Evolutionary conservation across 2,329 filamentous ascomycete genomes (phyloP).

Genomic region (Pochonia chlamydosporia): DNA sequence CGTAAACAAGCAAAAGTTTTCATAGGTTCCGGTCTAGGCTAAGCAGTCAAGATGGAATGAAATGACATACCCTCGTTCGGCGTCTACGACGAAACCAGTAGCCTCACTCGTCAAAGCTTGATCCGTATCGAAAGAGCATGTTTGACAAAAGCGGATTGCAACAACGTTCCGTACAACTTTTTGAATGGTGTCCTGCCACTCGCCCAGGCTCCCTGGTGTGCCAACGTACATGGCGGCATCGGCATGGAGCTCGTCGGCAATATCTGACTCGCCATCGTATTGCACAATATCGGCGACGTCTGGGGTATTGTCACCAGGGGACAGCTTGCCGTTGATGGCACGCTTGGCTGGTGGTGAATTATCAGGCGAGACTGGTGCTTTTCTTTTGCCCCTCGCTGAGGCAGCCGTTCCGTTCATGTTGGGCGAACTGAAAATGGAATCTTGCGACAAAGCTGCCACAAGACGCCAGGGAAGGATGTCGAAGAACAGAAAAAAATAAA

Average conservation of each 20-base stretch:
- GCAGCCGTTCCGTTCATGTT: slow-evolving; percentile 38
- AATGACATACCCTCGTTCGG: slow-evolving; percentile 67
- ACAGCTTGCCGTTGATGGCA: slow-evolving; percentile 40
- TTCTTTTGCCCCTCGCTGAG: slow-evolving; percentile 44
- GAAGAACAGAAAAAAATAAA: neutral
- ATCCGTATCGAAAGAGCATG: slow-evolving; percentile 97
- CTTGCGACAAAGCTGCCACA: slow-evolving; percentile 5
- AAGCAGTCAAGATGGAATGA: neutral
- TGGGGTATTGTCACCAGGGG: slow-evolving; percentile 44
- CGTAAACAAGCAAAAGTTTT: neutral
- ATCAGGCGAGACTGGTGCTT: slow-evolving; percentile 39
- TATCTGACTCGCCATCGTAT: slow-evolving; percentile 36
- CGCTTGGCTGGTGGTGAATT: slow-evolving; percentile 29
- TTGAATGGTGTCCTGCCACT: slow-evolving; percentile 96
- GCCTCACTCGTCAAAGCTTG: slow-evolving; percentile 89
- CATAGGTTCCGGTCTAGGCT: too few species aligned
- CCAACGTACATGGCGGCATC: slow-evolving; percentile 28
- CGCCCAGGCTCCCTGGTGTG: slow-evolving; percentile 39
- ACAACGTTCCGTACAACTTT: slow-evolving; percentile 92
- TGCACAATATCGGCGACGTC: slow-evolving; percentile 29
- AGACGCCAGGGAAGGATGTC: slow-evolving; percentile 10
- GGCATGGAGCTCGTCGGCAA: slow-evolving; percentile 33
- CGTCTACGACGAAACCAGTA: slow-evolving; percentile 95
- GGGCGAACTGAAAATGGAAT: slow-evolving; percentile 7
- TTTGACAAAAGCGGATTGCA: slow-evolving; percentile 98